Conservation (phyloP, 257 asterid genomes). For the Coffea eugenioides region DNA sequence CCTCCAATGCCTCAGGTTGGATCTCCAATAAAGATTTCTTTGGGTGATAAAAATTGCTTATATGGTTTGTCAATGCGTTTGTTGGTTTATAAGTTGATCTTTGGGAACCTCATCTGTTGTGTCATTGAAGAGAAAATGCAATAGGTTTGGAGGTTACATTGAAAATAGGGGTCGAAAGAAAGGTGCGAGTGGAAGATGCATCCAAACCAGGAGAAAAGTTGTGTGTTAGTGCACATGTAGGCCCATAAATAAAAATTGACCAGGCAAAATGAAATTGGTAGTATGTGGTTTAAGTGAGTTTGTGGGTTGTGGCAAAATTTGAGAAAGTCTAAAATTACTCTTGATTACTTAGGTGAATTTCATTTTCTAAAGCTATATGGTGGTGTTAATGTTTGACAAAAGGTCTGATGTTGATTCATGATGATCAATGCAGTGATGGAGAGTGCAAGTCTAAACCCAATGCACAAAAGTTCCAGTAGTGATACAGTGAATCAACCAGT, state of each 20-base stretch:
- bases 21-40: background rate
- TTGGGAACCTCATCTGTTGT: background rate
- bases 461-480: constrained; percentile 46
- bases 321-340: background rate
- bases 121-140: background rate
- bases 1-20: constrained; percentile 66
- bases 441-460: constrained; percentile 43
- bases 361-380: constrained; percentile 3
- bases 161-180: background rate
- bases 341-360: background rate
- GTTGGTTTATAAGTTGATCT: background rate
- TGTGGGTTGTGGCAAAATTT: background rate
- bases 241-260: background rate
- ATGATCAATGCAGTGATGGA: constrained; percentile 44
- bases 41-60: constrained; percentile 1
- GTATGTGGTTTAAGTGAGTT: background rate
- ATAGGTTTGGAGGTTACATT: background rate
- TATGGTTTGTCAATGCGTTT: background rate
- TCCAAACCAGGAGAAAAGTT: background rate
- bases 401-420: constrained; percentile 27
- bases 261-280: background rate
- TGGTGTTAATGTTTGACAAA: background rate
- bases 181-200: background rate
- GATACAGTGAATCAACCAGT: constrained; percentile 50
- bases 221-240: background rate